These are phyloP conservation scores for Boletus sp. DNA, from an alignment of 768 basidiomycete genomes.

Conservation along the genomic window DNA sequence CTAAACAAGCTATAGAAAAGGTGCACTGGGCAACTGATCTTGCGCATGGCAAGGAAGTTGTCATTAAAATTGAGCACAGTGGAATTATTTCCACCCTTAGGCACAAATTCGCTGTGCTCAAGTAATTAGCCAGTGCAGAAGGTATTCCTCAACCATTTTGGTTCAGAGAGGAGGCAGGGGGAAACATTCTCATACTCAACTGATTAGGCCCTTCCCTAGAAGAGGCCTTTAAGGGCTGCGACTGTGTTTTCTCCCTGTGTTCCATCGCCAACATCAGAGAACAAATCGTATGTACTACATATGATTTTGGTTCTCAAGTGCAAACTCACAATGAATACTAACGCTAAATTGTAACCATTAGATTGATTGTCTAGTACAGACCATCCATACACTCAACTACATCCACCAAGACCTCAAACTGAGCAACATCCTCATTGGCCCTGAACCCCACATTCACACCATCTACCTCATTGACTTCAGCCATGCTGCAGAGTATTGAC, in stretches of 20 bases:
- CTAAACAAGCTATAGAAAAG: neutral
- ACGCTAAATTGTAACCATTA: neutral
- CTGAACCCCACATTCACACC: neutral
- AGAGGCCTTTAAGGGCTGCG: neutral
- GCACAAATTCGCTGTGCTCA: neutral
- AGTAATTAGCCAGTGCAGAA: neutral
- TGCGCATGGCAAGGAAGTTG: neutral
- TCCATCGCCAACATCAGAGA: neutral
- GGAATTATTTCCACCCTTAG: neutral
- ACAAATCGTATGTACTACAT: neutral
- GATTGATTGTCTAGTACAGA: neutral
- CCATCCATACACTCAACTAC: neutral
- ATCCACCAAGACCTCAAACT: slow-evolving; percentile 1
- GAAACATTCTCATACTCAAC: neutral
- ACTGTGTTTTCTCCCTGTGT: neutral
- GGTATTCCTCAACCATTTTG: neutral
- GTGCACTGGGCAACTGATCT: neutral
- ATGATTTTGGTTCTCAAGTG: neutral
- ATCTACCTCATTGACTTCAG: neutral
- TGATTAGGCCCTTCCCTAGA: neutral
- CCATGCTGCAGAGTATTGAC: neutral
- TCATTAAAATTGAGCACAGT: neutral
- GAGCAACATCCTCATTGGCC: neutral
- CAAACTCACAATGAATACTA: neutral
- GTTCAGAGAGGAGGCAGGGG: neutral